These are phyloP conservation scores for Xylariaceae sp. DNA, from an alignment of 2,329 filamentous ascomycete genomes.

Conservation along the genomic window DNA sequence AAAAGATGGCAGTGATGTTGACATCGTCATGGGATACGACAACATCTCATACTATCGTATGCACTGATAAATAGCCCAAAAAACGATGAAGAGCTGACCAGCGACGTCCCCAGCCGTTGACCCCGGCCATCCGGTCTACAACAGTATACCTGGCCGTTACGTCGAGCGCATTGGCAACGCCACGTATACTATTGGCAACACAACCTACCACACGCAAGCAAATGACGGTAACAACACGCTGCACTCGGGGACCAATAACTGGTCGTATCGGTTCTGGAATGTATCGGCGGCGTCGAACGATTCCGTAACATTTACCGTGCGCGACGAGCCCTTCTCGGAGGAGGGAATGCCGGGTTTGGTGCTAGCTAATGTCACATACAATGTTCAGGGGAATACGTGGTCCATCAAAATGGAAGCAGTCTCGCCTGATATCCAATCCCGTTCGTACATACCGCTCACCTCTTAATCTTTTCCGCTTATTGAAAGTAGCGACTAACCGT, in stretches of 20 bases:
- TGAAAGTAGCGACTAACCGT: too few relatives aligned
- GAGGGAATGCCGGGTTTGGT: constrained; percentile 61
- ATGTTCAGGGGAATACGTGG: constrained; percentile 52
- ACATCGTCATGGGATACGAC: constrained; percentile 62
- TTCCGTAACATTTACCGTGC: constrained; percentile 63
- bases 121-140: constrained; percentile 55
- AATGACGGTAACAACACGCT: constrained; percentile 55
- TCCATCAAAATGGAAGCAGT: constrained; percentile 57
- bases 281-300: constrained; percentile 50
- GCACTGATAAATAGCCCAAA: constrained; percentile 1
- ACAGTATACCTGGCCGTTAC: constrained; percentile 59
- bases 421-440: constrained; percentile 45
- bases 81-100: not conserved
- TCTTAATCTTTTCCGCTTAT: too few relatives aligned
- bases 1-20: constrained; percentile 56
- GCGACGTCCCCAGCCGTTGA: constrained; percentile 24
- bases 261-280: constrained; percentile 62
- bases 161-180: constrained; percentile 61
- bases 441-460: too few relatives aligned
- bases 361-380: constrained; percentile 59
- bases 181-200: constrained; percentile 50
- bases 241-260: constrained; percentile 57
- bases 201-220: constrained; percentile 48
- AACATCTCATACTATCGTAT: constrained; percentile 54
- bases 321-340: constrained; percentile 54